Conservation (phyloP, 805 yeast species). For the Candida schatavii region DNA sequence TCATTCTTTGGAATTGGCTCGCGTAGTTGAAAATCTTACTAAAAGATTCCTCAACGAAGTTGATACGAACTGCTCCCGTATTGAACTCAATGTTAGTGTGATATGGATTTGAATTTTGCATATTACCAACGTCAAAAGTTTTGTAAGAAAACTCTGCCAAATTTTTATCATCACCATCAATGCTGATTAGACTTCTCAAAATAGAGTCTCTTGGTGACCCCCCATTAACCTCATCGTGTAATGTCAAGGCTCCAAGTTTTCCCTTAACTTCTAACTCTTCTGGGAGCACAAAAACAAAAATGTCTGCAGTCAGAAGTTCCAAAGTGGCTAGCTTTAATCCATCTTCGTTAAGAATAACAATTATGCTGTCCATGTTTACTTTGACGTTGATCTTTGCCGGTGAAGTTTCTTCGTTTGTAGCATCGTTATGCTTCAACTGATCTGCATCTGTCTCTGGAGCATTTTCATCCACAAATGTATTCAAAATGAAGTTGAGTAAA, state of each 20-base stretch:
- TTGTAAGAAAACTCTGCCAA: conserved; percentile 82
- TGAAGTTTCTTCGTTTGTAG: conserved; percentile 51
- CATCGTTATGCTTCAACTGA: conserved; percentile 63
- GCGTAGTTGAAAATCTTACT: conserved; percentile 63
- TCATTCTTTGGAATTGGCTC: conserved; percentile 79
- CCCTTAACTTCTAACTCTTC: conserved; percentile 73
- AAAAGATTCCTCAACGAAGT: conserved; percentile 80
- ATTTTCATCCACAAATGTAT: conserved; percentile 85
- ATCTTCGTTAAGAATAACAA: conserved; percentile 77
- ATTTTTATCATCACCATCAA: conserved; percentile 63
- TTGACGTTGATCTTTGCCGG: conserved; percentile 75
- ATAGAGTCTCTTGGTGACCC: conserved; percentile 58
- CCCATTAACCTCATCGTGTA: conserved; percentile 73
- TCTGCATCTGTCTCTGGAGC: conserved; percentile 67
- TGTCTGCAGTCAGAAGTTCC: conserved; percentile 68
- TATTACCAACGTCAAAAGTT: conserved; percentile 55
- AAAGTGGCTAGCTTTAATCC: conserved; percentile 78
- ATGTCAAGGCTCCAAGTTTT: conserved; percentile 71
- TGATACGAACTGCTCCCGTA: conserved; percentile 73
- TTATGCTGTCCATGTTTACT: conserved; percentile 68
- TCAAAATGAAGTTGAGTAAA: conserved; percentile 72
- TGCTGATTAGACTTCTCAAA: conserved; percentile 64
- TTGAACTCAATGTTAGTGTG: conserved; percentile 59
- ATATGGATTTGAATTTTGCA: conserved; percentile 42
- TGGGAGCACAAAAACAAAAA: conserved; percentile 64